Percentiles rank a stretch among this genome's conserved stretches.
Conservation (phyloP, 441 rosid species). For the Monsonia emarginata region DNA sequence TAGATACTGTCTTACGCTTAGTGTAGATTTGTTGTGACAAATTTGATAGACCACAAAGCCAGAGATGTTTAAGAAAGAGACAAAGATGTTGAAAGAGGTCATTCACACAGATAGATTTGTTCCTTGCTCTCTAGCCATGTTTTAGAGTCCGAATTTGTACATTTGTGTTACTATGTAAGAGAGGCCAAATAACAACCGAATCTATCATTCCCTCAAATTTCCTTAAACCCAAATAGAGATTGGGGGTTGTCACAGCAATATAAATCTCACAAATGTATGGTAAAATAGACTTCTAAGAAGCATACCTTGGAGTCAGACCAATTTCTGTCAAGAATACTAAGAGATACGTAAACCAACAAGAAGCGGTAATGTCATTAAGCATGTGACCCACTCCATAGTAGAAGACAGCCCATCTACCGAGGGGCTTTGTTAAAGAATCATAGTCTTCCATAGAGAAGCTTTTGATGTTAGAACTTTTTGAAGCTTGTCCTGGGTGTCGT, state of each 20-base stretch:
- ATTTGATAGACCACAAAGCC: neutral
- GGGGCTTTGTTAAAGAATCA: constrained; percentile 36
- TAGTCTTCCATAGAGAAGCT: constrained; percentile 32
- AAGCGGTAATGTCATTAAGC: constrained; percentile 91
- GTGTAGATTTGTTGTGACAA: too few relatives aligned
- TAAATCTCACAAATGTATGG: neutral
- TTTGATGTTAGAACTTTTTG: constrained; percentile 1
- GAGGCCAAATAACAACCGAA: too few relatives aligned
- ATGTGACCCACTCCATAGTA: constrained; percentile 87
- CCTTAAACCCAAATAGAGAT: neutral
- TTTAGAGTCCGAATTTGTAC: too few relatives aligned
- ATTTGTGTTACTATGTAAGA: too few relatives aligned
- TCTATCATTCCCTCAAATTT: neutral
- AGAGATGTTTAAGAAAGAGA: too few relatives aligned
- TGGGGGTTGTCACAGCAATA: neutral
- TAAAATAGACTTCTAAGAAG: constrained; percentile 5
- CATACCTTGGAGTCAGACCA: constrained; percentile 69
- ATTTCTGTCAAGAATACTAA: constrained; percentile 72
- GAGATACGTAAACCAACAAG: constrained; percentile 97
- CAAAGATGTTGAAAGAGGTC: too few relatives aligned
- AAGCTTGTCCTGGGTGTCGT: neutral
- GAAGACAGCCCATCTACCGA: constrained; percentile 61
- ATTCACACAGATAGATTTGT: too few relatives aligned
- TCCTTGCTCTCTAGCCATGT: too few relatives aligned
- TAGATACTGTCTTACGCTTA: neutral